Base-by-base conservation (phyloP, 1,284 basidiomycete species). In the Meripilus lineatus region DNA sequence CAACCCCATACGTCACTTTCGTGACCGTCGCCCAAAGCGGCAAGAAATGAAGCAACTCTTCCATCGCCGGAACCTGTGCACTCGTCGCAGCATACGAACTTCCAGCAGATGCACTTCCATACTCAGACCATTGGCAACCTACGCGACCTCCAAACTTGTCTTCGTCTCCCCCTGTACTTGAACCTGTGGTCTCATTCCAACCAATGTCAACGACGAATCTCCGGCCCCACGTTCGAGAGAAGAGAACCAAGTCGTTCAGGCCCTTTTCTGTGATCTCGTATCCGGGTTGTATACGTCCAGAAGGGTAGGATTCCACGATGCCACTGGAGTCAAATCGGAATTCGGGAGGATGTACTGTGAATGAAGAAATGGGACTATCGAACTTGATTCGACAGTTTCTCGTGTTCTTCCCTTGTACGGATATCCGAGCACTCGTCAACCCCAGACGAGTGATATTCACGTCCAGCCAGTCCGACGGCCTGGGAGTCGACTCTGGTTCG, bases 121-220 rank as follows among this genome's bases (percentile, higher is more conserved):
- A 79, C 57, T 89, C 85, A 5, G 73, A 75, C 81, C 83, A 88
- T 52, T 75, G 74, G 50, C 86, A 89, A 23, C 77, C 78, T 28
- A 82, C 70, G 1, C 72, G 65, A 13, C 84, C 86, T 23, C 54
- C 61, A 32, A 76, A 54, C 37, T 54, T 47, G n/a, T 52, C 49
- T 18, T 46, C 56, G 23, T 52, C 62, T 48, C 51, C 44, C 24
- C 55, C 38, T 1, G 46, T 45, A 3, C 38, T 50, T n/a, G n/a
- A n/a, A n/a, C n/a, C n/a, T n/a, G n/a, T n/a, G n/a, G n/a, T n/a
- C 5, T 44, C 46, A 6, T 18, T 15, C 42, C 46, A 32, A 44
- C 34, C 40, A 25, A 43, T 28, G 30, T 40, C 20, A 15, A 82
- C 73, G 20, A 68, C 68, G 47, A 82, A 81, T 48, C 58, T 62